These are phyloP conservation scores for Metschnikowia gruessii DNA, from an alignment of 805 yeast species.

Conservation along the genomic window DNA sequence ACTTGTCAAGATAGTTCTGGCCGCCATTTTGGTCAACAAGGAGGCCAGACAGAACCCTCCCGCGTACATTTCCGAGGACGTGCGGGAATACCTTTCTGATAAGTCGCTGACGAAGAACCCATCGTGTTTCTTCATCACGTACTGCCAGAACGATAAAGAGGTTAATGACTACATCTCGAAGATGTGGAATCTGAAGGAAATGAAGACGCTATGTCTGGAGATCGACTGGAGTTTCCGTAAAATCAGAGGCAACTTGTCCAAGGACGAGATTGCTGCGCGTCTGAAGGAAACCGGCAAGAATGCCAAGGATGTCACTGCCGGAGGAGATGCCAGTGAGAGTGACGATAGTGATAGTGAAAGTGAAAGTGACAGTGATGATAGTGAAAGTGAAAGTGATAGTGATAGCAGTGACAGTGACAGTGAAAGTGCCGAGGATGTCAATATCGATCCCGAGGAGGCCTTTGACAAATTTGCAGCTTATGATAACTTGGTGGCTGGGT, in stretches of 20 bases:
- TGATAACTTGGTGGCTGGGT: conserved; percentile 42
- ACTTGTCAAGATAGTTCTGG: conserved; percentile 28
- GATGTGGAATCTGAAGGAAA: conserved; percentile 43
- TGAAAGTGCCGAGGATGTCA: conserved; percentile 9
- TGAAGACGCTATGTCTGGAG: conserved; percentile 36
- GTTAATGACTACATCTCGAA: conserved; percentile 48
- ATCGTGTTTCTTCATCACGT: conserved; percentile 40
- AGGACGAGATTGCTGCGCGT: conserved; percentile 34
- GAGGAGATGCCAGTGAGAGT: conserved; percentile 16
- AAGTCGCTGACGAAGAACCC: conserved; percentile 42
- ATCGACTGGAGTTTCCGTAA: conserved; percentile 46
- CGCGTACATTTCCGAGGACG: conserved; percentile 30
- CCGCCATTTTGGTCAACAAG: conserved; percentile 29
- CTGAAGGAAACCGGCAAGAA: conserved; percentile 21
- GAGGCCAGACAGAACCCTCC: conserved; percentile 35
- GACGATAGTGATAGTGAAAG: conserved; percentile 9
- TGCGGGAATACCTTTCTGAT: conserved; percentile 24
- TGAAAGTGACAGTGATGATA: no score
- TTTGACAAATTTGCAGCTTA: conserved; percentile 34
- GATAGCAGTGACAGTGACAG: conserved; percentile 3
- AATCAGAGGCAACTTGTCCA: conserved; percentile 45
- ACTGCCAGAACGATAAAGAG: conserved; percentile 39
- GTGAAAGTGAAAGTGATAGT: background rate
- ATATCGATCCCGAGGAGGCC: conserved; percentile 26
- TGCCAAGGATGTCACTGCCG: conserved; percentile 19